These are phyloP conservation scores for Pinus taeda DNA, from an alignment of 75 land plant species.

Conservation along the genomic window DNA sequence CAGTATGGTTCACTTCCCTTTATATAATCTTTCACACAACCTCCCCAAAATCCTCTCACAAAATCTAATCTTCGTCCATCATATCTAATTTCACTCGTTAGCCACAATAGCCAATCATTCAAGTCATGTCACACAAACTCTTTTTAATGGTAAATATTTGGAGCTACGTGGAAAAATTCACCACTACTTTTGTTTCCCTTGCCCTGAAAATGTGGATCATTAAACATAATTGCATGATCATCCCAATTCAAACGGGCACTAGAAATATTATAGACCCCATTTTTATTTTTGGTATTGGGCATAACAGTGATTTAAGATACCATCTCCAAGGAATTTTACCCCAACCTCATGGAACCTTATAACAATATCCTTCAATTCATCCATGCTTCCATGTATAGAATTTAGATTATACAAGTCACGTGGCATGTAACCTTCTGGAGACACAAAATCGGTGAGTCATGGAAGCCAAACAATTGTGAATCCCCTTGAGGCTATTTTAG, in stretches of 20 bases:
- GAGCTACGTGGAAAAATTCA: no score
- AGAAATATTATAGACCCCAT: constrained; percentile 71
- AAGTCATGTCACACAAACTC: no score
- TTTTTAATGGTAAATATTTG: no score
- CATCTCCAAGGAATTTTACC: constrained; percentile 76
- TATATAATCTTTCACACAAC: no score
- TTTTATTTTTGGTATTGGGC: constrained; percentile 56
- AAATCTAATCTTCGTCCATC: no score
- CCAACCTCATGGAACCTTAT: constrained; percentile 53
- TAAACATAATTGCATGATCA: constrained; percentile 63
- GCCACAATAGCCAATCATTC: no score
- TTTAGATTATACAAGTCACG: constrained; percentile 74
- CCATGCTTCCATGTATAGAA: constrained; percentile 81
- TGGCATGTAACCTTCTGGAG: constrained; percentile 96
- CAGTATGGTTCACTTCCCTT: no score
- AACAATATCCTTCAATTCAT: constrained; percentile 63
- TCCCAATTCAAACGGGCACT: constrained; percentile 77
- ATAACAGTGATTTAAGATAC: constrained; percentile 79
- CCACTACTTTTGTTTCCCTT: no score
- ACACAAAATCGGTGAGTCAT: constrained; percentile 81
- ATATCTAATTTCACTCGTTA: no score
- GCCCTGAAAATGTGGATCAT: constrained; percentile 87
- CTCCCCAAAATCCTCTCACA: no score
- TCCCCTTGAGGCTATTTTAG: constrained; percentile 63
- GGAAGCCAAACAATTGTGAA: constrained; percentile 82